Evolutionary conservation across 148 eudicot genomes (phyloP).

Genomic region (Oxyria digyna): DNA sequence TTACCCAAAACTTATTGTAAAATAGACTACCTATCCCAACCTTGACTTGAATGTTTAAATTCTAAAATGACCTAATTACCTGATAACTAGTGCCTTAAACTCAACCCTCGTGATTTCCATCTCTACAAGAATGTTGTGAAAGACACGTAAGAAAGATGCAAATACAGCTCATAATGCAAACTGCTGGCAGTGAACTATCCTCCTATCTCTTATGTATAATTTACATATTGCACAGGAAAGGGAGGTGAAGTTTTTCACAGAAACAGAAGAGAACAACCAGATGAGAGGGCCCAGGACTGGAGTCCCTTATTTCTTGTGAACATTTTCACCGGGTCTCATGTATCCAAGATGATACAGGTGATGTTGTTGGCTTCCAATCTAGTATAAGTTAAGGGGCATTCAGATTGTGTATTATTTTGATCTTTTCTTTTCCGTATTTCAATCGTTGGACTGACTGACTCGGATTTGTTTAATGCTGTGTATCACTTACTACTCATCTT

Average conservation of each 20-base stretch:
- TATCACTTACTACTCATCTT: neutral
- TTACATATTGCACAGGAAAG: conserved; percentile 50
- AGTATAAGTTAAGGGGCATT: conserved; percentile 1
- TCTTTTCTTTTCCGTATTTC: neutral
- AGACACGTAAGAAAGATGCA: neutral
- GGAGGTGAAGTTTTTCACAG: conserved; percentile 98
- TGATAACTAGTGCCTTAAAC: neutral
- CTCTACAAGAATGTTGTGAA: neutral
- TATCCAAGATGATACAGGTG: neutral
- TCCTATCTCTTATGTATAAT: neutral
- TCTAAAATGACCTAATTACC: neutral
- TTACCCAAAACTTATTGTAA: too few species aligned
- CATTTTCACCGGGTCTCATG: conserved; percentile 4
- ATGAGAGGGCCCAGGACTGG: conserved; percentile 99
- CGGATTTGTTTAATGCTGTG: neutral
- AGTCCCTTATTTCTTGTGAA: conserved; percentile 91
- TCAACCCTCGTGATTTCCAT: neutral
- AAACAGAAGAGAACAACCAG: conserved; percentile 98
- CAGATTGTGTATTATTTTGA: conserved; percentile 5
- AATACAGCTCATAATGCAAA: neutral
- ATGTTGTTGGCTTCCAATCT: neutral
- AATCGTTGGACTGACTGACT: neutral
- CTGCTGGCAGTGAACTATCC: neutral
- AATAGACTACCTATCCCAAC: neutral
- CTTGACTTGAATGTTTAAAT: neutral